A percentile compares a stretch with the other conserved stretches of the same genome.
These are phyloP conservation scores for Lachancea nothofagi DNA, from an alignment of 805 yeast species.

Conservation along the genomic window DNA sequence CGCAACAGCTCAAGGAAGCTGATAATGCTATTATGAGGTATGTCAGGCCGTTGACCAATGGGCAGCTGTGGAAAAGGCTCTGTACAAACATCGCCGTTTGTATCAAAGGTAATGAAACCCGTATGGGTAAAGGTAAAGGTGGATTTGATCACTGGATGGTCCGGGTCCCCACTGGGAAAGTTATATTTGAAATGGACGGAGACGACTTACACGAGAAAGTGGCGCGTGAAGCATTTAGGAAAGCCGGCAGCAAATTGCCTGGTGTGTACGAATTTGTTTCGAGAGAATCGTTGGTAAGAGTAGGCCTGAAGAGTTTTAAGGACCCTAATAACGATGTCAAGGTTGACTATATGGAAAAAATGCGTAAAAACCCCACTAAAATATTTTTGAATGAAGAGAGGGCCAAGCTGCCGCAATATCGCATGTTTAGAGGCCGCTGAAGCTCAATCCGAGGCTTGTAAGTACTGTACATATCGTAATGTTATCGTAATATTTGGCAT, in stretches of 20 bases:
- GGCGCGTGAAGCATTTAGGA: conserved; percentile 84
- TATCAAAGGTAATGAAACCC: conserved; percentile 94
- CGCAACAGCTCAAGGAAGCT: conserved; percentile 86
- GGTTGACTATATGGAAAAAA: conserved; percentile 49
- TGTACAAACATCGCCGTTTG: conserved; percentile 86
- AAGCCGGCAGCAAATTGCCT: conserved; percentile 88
- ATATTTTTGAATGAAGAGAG: conserved; percentile 51
- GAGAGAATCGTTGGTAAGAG: conserved; percentile 58
- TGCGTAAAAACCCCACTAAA: conserved; percentile 59
- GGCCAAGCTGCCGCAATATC: conserved; percentile 47
- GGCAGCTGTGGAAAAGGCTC: conserved; percentile 72
- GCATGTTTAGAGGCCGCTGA: conserved; percentile 58
- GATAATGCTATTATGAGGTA: conserved; percentile 80
- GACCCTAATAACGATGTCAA: conserved; percentile 35
- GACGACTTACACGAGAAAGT: conserved; percentile 77
- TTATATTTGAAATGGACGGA: conserved; percentile 76
- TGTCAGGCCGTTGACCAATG: conserved; percentile 61
- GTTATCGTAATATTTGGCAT: no score
- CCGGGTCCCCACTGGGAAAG: conserved; percentile 92
- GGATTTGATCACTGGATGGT: conserved; percentile 96
- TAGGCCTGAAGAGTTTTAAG: conserved; percentile 57
- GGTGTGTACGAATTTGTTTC: conserved; percentile 85
- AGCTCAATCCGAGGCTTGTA: conserved; percentile 5
- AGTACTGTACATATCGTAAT: conserved; percentile 5
- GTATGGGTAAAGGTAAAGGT: conserved; percentile 99